Evolutionary conservation across 106 monocot genomes (phyloP), one percentile per base, ranked within the genome.

Genomic region (Dendrobium nobile): DNA sequence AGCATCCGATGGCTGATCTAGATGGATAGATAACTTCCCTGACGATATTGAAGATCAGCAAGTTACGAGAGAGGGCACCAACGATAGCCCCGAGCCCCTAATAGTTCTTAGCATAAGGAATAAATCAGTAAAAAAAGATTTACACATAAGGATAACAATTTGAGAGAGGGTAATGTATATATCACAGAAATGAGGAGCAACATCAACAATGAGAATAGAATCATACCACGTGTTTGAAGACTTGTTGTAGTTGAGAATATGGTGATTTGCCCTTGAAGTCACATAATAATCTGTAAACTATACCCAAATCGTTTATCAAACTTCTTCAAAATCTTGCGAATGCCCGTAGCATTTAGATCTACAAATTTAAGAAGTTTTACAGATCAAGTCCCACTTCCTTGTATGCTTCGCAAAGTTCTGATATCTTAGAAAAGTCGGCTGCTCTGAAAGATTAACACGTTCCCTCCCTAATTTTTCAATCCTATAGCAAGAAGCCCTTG

Each of bases 161-260:
- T 6, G 22, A 7, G n/a, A 64, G 7, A n/a, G n/a, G 64, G 22
- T 64, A 64, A 67, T 67, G 8, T 1, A 41, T 13, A 28, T 41
- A 42, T 27, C 37, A 41, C 5, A 15, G 3, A 73, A 40, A 73
- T 73, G 40, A 73, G 4, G 7, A 16, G 13, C 41, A 41, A 73
- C 28, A 73, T 73, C 10, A 73, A 22, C 16, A 73, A 73, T 22
- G 22, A 74, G 20, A 74, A 19, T 74, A 20, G 74, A 42, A 74
- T 42, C 37, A 79, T 98, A 98, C 97, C 94, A 98, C 97, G 87
- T 98, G 97, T 80, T 98, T 98, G 80, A 98, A 94, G 78, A 98
- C 89, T 80, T 98, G 97, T 51, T 98, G 92, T 19, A 98, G 85
- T 84, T 95, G 97, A 70, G 97, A 98, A 81, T 98, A 95, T 45